phyloP scores from a whole-genome alignment of 2,329 filamentous ascomycete species.

The Graphilbum ipis-grandicollis region DNA sequence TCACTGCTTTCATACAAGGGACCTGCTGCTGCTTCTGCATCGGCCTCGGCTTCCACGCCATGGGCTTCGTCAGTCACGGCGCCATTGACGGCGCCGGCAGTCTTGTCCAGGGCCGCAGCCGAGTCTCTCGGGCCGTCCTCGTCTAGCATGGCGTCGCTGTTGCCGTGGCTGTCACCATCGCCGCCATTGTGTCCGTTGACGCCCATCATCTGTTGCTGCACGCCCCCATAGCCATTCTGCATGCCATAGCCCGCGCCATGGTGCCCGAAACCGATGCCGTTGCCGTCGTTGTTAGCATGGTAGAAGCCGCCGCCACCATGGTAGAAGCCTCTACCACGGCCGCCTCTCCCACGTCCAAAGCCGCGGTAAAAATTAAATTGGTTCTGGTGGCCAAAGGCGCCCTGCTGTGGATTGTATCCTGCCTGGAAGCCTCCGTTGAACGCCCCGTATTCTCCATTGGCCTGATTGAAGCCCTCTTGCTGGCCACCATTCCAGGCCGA shows the following conservation, averaged over 20 bases:
- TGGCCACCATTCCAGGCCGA: slow-evolving; percentile 70
- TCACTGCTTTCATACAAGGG: not conserved
- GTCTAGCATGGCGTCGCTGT: not conserved
- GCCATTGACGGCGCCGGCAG: no score
- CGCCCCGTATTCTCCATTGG: slow-evolving; percentile 71
- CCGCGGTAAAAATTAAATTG: slow-evolving; percentile 63
- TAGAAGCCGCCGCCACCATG: slow-evolving; percentile 29
- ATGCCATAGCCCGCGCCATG: not conserved
- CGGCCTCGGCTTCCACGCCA: not conserved
- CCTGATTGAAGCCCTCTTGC: slow-evolving; percentile 81
- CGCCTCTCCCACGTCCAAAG: slow-evolving; percentile 44
- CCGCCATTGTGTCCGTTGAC: not conserved
- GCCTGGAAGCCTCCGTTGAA: slow-evolving; percentile 62
- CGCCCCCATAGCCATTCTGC: slow-evolving; percentile 1
- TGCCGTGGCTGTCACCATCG: not conserved
- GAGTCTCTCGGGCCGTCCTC: no score
- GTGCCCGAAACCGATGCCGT: not conserved
- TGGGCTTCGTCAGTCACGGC: no score
- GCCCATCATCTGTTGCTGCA: not conserved
- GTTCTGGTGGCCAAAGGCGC: slow-evolving; percentile 65
- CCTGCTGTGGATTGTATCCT: slow-evolving; percentile 67
- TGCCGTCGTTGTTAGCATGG: slow-evolving; percentile 1
- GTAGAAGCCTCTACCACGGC: slow-evolving; percentile 46
- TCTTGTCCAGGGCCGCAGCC: no score
- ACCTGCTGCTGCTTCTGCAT: not conserved